phyloP scores from a whole-genome alignment of 1,284 basidiomycete genomes.

The Cutaneotrichosporon spelunceum region DNA sequence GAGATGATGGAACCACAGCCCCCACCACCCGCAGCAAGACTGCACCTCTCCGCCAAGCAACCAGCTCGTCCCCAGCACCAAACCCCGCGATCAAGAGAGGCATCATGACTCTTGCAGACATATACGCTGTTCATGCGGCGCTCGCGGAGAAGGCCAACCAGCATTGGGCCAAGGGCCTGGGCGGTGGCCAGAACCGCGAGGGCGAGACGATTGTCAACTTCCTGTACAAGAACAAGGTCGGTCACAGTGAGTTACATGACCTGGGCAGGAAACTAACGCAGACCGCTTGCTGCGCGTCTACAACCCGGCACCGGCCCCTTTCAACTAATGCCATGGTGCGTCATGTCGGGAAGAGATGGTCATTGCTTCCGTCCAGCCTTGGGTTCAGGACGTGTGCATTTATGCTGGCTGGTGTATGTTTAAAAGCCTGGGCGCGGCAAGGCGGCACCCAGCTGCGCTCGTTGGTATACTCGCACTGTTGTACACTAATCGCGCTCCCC shows the following conservation, averaged over 20 bases:
- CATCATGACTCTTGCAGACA: slow-evolving; percentile 47
- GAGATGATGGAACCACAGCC: slow-evolving; percentile 22
- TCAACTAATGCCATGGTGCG: not conserved
- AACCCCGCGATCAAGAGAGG: slow-evolving; percentile 30
- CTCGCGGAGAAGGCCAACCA: slow-evolving; percentile 49
- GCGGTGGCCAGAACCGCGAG: slow-evolving; percentile 50
- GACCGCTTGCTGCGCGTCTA: slow-evolving; percentile 45
- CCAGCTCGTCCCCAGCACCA: slow-evolving; percentile 25
- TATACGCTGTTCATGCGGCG: slow-evolving; percentile 39
- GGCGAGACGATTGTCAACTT: slow-evolving; percentile 50
- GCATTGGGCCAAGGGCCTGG: slow-evolving; percentile 49
- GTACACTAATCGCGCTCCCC: not conserved
- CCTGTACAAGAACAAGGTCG: slow-evolving; percentile 51
- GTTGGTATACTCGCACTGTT: not conserved
- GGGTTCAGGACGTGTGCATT: not conserved
- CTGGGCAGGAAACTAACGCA: slow-evolving; percentile 11
- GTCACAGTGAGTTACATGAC: slow-evolving; percentile 40
- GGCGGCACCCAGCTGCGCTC: not conserved
- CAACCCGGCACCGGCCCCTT: slow-evolving; percentile 30
- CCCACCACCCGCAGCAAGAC: slow-evolving; percentile 48
- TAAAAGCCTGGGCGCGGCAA: not conserved
- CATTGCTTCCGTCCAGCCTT: not conserved
- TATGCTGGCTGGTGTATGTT: not conserved
- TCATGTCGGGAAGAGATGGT: too few species aligned
- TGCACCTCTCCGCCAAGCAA: slow-evolving; percentile 30